A percentile compares a stretch with the other conserved stretches of the same genome.
phyloP scores from a whole-genome alignment of 306 rosid genomes.

The Sesbania bispinosa region DNA sequence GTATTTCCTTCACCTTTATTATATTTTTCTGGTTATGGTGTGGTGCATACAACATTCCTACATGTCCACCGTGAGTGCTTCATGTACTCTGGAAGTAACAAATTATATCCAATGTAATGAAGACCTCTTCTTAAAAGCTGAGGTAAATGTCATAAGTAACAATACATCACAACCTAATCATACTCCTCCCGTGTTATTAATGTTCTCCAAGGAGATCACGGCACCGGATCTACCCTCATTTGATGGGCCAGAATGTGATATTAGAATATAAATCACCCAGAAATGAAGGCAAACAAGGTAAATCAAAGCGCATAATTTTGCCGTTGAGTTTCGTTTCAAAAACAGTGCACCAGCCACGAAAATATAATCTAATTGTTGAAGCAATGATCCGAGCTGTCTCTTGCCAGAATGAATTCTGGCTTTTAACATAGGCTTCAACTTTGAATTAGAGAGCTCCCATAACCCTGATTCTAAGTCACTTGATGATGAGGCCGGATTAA shows the following conservation, averaged over 20 bases:
- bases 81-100: not conserved
- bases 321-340: conserved; percentile 68
- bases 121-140: conserved; percentile 41
- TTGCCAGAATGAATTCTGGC: conserved; percentile 71
- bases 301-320: conserved; percentile 71
- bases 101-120: conserved; percentile 16
- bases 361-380: conserved; percentile 75
- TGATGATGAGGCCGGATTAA: conserved; percentile 42
- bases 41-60: conserved; percentile 22
- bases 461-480: conserved; percentile 72
- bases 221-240: conserved; percentile 73
- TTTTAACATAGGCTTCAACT: conserved; percentile 59
- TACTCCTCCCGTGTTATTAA: conserved; percentile 59
- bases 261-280: conserved; percentile 85
- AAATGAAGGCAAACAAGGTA: conserved; percentile 87
- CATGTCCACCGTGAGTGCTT: not conserved
- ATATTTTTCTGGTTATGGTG: not conserved
- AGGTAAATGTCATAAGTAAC: conserved; percentile 17
- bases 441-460: conserved; percentile 65
- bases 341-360: conserved; percentile 70
- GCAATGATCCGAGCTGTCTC: conserved; percentile 70
- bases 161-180: conserved; percentile 19
- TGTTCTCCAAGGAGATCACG: conserved; percentile 79
- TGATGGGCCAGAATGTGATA: conserved; percentile 65
- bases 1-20: conserved; percentile 1